Base-by-base conservation (phyloP, 352 stramenopile genomes). In the Pseudoperonospora humuli region DNA sequence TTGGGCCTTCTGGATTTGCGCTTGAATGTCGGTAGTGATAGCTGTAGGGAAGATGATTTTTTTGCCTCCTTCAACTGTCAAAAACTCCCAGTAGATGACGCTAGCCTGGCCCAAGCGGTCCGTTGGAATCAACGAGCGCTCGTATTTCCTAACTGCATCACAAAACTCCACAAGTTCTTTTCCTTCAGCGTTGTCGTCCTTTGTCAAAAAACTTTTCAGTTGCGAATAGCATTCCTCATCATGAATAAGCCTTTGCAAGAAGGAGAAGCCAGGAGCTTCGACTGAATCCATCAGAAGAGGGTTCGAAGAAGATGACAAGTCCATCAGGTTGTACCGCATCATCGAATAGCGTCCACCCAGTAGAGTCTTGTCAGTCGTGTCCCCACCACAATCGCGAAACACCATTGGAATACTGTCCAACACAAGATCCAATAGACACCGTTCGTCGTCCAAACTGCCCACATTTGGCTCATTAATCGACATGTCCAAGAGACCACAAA, bases 201-300 rank as follows among this genome's bases (percentile, higher is more conserved):
- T 91, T 2, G 57, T 41, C 15, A 93, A 25, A 31, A 91, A 90
- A 3, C 48, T 54, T 37, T 90, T 91, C 7, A 91, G 61, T 45
- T 89, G 77, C 13, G 75, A 66, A 28, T 91, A 93, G 49, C 81
- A 93, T 37, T 93, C 81, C 69, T 93, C 81, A 35, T 93, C 81
- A 40, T 93, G 81, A 40, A 93, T 83, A 1, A 93, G 59, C 0
- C 81, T 75, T 60, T 93, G 78, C n/a, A 93, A 43, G 47, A 93
- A 93, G 20, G 75, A 88, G 49, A 90, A 93, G 7, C 78, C 81
- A 7, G 66, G 41, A 4, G 72, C 64, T 39, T 88, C 73, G 0
- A 71, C 59, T 2, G 78, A 67, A 38, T 91, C 81, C 33, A 75
- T 72, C 7, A 83, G 24, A 15, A 91, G 58, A 19, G 78, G 81